phyloP scores from a whole-genome alignment of 345 rosid species.

The Lepidium didymum region DNA sequence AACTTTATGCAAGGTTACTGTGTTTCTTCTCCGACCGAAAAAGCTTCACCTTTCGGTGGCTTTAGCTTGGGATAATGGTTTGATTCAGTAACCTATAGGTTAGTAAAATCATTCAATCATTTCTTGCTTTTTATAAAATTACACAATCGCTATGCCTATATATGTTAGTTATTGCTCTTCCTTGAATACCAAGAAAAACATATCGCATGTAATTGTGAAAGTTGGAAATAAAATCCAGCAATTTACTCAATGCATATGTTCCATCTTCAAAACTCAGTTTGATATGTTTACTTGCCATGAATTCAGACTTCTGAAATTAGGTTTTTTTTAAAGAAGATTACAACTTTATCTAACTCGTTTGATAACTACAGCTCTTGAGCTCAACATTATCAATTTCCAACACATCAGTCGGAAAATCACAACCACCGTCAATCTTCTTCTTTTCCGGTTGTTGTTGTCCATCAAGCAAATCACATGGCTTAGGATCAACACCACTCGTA shows the following conservation, averaged over 20 bases:
- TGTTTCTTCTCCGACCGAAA: slow-evolving; percentile 27
- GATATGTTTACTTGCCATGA: background rate
- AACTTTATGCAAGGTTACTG: slow-evolving; percentile 40
- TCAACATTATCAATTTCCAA: slow-evolving; percentile 61
- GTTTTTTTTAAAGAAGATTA: background rate
- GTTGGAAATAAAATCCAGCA: no score
- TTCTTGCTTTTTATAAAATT: background rate
- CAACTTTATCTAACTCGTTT: slow-evolving; percentile 5
- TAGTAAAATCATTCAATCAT: background rate
- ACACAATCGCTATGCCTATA: background rate
- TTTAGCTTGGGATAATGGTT: background rate
- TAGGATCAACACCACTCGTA: slow-evolving; percentile 43
- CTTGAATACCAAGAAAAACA: no score
- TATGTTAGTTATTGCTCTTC: no score
- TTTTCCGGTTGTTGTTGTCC: background rate
- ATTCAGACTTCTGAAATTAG: background rate
- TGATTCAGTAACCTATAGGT: background rate
- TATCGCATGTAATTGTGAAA: no score
- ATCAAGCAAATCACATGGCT: slow-evolving; percentile 37
- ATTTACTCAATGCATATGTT: background rate
- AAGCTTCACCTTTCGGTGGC: slow-evolving; percentile 5
- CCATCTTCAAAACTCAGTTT: background rate
- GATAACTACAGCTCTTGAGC: slow-evolving; percentile 49
- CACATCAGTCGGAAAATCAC: slow-evolving; percentile 52
- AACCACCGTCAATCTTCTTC: slow-evolving; percentile 21